A percentile compares a stretch with the other conserved stretches of the same genome.
Conservation (phyloP, 805 yeast species). For the Candida namnaoensis region DNA sequence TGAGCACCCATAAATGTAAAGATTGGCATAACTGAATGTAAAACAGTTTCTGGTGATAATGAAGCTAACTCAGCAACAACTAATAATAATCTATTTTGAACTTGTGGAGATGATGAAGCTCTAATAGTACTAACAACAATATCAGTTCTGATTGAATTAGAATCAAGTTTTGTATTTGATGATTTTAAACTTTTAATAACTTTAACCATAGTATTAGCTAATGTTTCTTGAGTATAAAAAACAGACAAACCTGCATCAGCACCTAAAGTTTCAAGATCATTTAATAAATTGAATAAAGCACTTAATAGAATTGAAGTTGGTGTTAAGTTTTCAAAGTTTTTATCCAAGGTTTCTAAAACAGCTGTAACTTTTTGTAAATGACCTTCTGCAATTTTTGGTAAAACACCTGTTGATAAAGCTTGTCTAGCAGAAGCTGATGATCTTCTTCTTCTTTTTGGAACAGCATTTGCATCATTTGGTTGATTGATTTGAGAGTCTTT, state of each 20-base stretch:
- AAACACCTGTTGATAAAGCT: conserved; percentile 60
- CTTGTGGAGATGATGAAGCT: conserved; percentile 85
- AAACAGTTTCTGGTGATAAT: conserved; percentile 80
- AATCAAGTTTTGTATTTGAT: conserved; percentile 34
- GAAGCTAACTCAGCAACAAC: conserved; percentile 85
- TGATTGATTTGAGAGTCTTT: conserved; percentile 49
- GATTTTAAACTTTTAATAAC: conserved; percentile 49
- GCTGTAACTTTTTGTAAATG: conserved; percentile 75
- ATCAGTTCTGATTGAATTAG: conserved; percentile 75
- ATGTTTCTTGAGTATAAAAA: conserved; percentile 80
- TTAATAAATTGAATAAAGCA: conserved; percentile 49
- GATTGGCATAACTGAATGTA: conserved; percentile 98
- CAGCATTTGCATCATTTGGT: conserved; percentile 26
- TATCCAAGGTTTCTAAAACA: conserved; percentile 72
- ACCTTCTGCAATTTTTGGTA: conserved; percentile 64
- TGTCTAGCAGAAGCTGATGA: conserved; percentile 71
- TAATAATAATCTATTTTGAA: conserved; percentile 78
- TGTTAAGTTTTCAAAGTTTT: conserved; percentile 18
- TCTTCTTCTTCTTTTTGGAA: conserved; percentile 77
- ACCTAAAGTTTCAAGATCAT: conserved; percentile 78
- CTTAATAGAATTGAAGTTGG: conserved; percentile 37
- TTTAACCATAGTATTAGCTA: conserved; percentile 78
- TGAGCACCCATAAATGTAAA: conserved; percentile 99
- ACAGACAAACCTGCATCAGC: conserved; percentile 90
- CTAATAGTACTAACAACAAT: conserved; percentile 86